Percentiles rank a stretch among this genome's conserved stretches.
Conservation (phyloP, 2,329 filamentous ascomycete species). For the Dichotomopilus funicola region DNA sequence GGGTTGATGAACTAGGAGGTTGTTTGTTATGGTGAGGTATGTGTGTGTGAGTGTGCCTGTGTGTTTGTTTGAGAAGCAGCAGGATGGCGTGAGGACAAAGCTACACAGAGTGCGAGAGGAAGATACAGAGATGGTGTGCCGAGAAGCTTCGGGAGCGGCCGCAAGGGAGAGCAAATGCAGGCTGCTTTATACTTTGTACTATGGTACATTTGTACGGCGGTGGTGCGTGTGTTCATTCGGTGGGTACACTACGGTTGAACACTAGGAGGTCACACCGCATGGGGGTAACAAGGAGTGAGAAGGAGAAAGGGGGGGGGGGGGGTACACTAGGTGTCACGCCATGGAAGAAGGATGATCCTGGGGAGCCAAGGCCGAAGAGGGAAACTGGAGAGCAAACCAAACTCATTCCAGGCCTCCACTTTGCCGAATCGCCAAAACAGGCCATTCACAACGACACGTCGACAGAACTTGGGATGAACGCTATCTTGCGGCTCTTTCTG, state of each 20-base stretch:
- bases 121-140: neutral
- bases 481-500: too few species aligned
- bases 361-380: too few species aligned
- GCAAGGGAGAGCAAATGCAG: neutral
- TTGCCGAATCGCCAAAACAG: too few species aligned
- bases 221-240: too few species aligned
- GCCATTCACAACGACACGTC: too few species aligned
- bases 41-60: too few species aligned
- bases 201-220: neutral
- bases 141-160: neutral
- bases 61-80: neutral
- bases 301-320: neutral
- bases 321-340: neutral
- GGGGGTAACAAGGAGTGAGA: neutral
- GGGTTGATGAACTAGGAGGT: neutral
- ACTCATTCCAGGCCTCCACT: too few species aligned
- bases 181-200: slow-evolving; percentile 1
- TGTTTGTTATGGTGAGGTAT: neutral
- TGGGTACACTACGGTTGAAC: neutral
- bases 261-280: slow-evolving; percentile 2
- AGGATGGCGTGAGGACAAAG: neutral
- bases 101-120: neutral
- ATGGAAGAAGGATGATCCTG: neutral
- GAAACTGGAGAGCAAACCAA: too few species aligned
- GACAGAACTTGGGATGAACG: too few species aligned